Conservation (phyloP, 192 early-diverging fungal species). For the Dimargaris cristalligena region DNA sequence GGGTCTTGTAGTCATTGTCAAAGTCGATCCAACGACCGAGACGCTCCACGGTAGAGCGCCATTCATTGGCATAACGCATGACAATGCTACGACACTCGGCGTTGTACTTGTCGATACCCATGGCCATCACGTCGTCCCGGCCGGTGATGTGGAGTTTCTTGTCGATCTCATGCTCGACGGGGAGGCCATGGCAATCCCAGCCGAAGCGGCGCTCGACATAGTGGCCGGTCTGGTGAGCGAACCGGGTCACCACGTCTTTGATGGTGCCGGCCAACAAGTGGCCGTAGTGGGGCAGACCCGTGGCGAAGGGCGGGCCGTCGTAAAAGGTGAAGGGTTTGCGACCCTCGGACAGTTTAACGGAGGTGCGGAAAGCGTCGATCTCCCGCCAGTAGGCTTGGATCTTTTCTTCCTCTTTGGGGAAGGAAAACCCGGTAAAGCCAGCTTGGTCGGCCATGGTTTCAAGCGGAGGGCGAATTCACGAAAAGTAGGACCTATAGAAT, state of each 20-base stretch:
- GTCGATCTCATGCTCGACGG: slow-evolving; percentile 93
- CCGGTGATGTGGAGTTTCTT: slow-evolving; percentile 60
- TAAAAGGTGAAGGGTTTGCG: slow-evolving; percentile 82
- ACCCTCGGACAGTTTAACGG: slow-evolving; percentile 78
- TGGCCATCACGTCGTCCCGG: slow-evolving; percentile 69
- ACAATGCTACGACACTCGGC: slow-evolving; percentile 92
- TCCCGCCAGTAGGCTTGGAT: slow-evolving; percentile 89
- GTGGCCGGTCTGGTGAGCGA: slow-evolving; percentile 86
- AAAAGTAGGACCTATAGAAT: too few species aligned
- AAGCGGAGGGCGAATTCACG: too few species aligned
- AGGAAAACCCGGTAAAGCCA: slow-evolving; percentile 37
- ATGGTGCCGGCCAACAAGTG: slow-evolving; percentile 97
- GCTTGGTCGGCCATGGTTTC: not conserved
- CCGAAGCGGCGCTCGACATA: slow-evolving; percentile 95
- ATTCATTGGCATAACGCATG: slow-evolving; percentile 85
- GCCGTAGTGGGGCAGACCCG: slow-evolving; percentile 95
- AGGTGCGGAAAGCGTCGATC: slow-evolving; percentile 90
- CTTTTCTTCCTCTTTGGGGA: slow-evolving; percentile 90
- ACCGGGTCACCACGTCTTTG: slow-evolving; percentile 98
- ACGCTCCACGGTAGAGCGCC: slow-evolving; percentile 85
- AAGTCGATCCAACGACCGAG: slow-evolving; percentile 99
- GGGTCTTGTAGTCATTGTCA: slow-evolving; percentile 98
- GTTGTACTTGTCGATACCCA: slow-evolving; percentile 97
- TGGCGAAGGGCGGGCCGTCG: slow-evolving; percentile 98
- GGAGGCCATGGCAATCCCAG: slow-evolving; percentile 77